Evolutionary conservation across 2,329 filamentous ascomycete genomes (phyloP), one percentile per base, ranked within the genome.

Genomic region (Thermomyces lanuginosus): DNA sequence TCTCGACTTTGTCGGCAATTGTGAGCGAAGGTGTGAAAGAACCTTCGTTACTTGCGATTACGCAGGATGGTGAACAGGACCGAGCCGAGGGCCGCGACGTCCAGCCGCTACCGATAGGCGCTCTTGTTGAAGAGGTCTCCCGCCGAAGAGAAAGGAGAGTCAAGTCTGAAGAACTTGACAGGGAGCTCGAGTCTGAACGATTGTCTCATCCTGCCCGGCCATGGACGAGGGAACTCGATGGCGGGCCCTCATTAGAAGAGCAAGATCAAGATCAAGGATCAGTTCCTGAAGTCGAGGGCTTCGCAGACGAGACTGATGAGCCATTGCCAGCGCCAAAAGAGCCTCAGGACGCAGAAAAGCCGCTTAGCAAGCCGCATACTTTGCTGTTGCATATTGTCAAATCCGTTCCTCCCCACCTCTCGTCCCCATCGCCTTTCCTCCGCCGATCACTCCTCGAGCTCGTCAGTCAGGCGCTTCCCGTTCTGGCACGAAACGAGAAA

Each of bases 361-460:
- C 74, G 1, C 55, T 66, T 18, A 78, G 77, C 23, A 76, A 78
- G 37, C 80, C 79, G 0, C 91, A 91, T 49, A 63, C 63, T n/a
- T 65, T 93, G 7, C 68, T 95, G 3, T 64, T 82, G 17, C 76
- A 75, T 31, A 89, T 98, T 30, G 72, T 83, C 13, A 69, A 69
- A 25, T 70, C 92, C 1, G 86, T 83, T 4, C 84, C 92, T 44
- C 76, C 92, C 46, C 89, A 93, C 50, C 67, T 98, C 7, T 83
- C 86, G 4, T 84, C 82, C 0, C 74, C 80, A 0, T 84, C 82
- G 0, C 72, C 84, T 0, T 68, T 71, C 7, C 65, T 98, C 6
- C 74, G 86, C 21, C 72, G 72, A 16, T 80, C 76, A 1, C 64
- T 98, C 3, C 68, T 98, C 6, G 67, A 71, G 9, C 69, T 95